Conservation (phyloP, 78 protist species). For the Dictyostelium capitatum region DNA sequence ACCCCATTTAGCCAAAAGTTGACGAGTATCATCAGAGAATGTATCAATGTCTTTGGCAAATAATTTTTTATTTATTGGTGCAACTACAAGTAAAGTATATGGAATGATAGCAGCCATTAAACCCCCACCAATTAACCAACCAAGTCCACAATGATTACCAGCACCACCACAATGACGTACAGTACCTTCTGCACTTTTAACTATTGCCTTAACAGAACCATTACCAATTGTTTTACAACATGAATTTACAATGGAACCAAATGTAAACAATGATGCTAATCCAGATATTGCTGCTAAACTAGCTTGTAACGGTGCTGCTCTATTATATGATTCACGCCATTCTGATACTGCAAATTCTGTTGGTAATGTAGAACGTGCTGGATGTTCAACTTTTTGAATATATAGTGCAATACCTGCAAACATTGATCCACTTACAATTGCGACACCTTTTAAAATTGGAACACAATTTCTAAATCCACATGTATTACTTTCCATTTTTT, state of each 20-base stretch:
- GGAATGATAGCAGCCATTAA: conserved; percentile 8
- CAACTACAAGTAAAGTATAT: neutral
- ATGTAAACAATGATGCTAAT: neutral
- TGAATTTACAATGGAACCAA: neutral
- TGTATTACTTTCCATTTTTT: neutral
- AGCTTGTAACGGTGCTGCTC: neutral
- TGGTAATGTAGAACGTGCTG: conserved; percentile 8
- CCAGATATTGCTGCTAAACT: neutral
- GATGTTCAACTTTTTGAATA: neutral
- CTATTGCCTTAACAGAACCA: neutral
- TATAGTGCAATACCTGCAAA: conserved; percentile 7
- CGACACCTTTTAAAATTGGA: conserved; percentile 27
- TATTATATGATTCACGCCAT: conserved; percentile 6
- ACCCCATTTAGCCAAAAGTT: neutral
- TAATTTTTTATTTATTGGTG: neutral
- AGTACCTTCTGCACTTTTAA: neutral
- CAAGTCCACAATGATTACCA: neutral
- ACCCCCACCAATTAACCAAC: conserved; percentile 5
- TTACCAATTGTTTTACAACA: neutral
- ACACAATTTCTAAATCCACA: conserved; percentile 5
- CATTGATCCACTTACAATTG: neutral
- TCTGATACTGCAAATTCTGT: neutral
- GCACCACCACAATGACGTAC: conserved; percentile 4
- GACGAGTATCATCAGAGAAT: neutral
- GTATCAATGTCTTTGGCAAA: neutral